Percentiles rank a stretch among this genome's conserved stretches.
Conservation (phyloP, 2,329 filamentous ascomycete genomes). For the Ophiosphaerella narmari region DNA sequence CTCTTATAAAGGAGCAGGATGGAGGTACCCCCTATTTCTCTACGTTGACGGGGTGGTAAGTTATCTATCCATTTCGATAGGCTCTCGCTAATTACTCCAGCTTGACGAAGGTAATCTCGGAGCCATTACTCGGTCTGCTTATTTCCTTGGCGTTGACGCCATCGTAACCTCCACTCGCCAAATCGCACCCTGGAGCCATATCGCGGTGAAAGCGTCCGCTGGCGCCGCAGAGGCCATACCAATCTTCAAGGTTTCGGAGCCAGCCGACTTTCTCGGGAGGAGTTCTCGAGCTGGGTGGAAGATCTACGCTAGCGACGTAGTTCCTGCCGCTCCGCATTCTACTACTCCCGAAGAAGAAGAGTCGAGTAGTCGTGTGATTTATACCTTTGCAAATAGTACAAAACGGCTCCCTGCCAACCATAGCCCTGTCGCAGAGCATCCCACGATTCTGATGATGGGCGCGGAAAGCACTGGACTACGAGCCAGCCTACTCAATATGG, state of each 20-base stretch:
- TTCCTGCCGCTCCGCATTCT: slow-evolving; percentile 14
- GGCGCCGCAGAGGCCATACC: slow-evolving; percentile 83
- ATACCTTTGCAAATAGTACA: slow-evolving; percentile 25
- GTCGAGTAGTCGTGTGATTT: slow-evolving; percentile 35
- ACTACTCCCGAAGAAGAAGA: slow-evolving; percentile 4
- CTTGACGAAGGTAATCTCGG: slow-evolving; percentile 90
- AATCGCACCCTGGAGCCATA: slow-evolving; percentile 73
- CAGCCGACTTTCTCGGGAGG: slow-evolving; percentile 69
- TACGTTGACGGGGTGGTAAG: slow-evolving; percentile 70
- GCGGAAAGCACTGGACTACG: slow-evolving; percentile 38
- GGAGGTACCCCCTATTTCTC: slow-evolving; percentile 71
- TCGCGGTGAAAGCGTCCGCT: slow-evolving; percentile 84
- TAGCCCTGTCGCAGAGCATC: slow-evolving; percentile 49
- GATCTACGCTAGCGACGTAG: slow-evolving; percentile 72
- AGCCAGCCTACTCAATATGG: slow-evolving; percentile 53
- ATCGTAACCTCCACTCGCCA: slow-evolving; percentile 74
- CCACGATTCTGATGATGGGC: slow-evolving; percentile 75
- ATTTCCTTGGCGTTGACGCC: slow-evolving; percentile 88
- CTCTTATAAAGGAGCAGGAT: slow-evolving; percentile 46
- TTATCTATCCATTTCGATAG: background rate
- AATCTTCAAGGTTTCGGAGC: slow-evolving; percentile 70
- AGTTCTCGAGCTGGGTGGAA: slow-evolving; percentile 78
- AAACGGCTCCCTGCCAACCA: slow-evolving; percentile 27
- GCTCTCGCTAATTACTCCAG: slow-evolving; percentile 33
- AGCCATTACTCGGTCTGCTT: slow-evolving; percentile 83